Percentiles rank a stretch among this genome's conserved stretches.
Evolutionary conservation across 306 rosid species (phyloP).

Genomic region (Amphicarpaea edgeworthii): DNA sequence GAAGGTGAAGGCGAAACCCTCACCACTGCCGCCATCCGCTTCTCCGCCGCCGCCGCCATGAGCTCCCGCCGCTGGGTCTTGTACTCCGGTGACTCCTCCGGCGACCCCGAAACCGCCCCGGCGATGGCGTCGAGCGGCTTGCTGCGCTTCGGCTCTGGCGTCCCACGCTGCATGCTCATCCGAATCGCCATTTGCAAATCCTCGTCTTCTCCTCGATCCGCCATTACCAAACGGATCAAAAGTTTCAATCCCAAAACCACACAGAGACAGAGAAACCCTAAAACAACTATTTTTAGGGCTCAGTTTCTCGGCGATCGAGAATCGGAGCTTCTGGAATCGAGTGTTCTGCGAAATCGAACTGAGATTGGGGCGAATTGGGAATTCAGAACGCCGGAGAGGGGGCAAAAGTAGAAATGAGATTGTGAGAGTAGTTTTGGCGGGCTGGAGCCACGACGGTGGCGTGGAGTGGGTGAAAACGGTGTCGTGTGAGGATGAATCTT

Average conservation of each 20-base stretch:
- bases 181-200: constrained; percentile 84
- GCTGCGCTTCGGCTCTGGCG: constrained; percentile 93
- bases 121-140: constrained; percentile 70
- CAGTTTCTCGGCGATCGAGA: constrained; percentile 42
- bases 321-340: constrained; percentile 9
- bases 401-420: constrained; percentile 38
- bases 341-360: background rate
- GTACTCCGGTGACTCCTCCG: constrained; percentile 71
- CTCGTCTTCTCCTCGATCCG: constrained; percentile 91
- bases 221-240: constrained; percentile 59
- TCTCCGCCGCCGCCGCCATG: constrained; percentile 97
- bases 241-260: background rate
- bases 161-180: constrained; percentile 88
- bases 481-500: constrained; percentile 43
- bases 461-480: constrained; percentile 36
- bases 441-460: constrained; percentile 27
- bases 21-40: constrained; percentile 63
- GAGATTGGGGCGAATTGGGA: constrained; percentile 11
- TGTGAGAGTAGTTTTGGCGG: constrained; percentile 9
- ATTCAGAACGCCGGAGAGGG: constrained; percentile 20
- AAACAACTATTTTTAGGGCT: constrained; percentile 48
- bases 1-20: constrained; percentile 45
- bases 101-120: constrained; percentile 55
- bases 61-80: constrained; percentile 79
- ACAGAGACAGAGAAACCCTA: constrained; percentile 35